Evolutionary conservation across 2,329 filamentous ascomycete species (phyloP).

Genomic region (Apiospora koreana): DNA sequence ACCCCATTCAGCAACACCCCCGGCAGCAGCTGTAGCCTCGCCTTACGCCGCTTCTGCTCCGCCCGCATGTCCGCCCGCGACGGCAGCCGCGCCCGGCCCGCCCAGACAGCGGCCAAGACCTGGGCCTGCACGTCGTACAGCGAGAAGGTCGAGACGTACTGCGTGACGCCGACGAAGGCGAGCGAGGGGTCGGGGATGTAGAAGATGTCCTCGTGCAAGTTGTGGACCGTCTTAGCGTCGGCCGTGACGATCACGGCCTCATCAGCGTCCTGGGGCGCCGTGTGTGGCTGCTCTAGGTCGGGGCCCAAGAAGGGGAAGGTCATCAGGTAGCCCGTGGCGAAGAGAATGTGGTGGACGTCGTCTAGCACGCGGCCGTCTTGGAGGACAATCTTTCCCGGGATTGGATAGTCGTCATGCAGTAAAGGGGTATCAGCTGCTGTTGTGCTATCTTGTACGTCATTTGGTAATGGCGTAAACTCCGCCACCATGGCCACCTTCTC

Average conservation of each 20-base stretch:
- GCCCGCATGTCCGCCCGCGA: slow-evolving; percentile 36
- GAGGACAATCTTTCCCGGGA: slow-evolving; percentile 46
- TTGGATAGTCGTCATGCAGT: not conserved
- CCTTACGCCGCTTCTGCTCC: slow-evolving; percentile 34
- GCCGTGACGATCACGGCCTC: slow-evolving; percentile 58
- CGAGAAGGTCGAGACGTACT: slow-evolving; percentile 67
- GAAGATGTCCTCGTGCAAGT: slow-evolving; percentile 71
- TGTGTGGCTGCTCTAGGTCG: slow-evolving; percentile 47
- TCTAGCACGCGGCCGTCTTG: slow-evolving; percentile 52
- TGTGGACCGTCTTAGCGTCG: slow-evolving; percentile 64
- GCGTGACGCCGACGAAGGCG: slow-evolving; percentile 65
- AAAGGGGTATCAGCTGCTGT: too few relatives aligned
- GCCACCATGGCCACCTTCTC: not conserved
- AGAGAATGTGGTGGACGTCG: slow-evolving; percentile 61
- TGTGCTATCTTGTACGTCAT: not conserved
- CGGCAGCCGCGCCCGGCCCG: slow-evolving; percentile 47
- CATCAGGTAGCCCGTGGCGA: slow-evolving; percentile 71
- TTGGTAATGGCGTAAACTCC: slow-evolving; percentile 30
- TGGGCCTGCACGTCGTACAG: slow-evolving; percentile 72
- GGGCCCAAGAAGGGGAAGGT: slow-evolving; percentile 64
- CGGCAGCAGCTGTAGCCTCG: slow-evolving; percentile 24
- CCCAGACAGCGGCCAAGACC: slow-evolving; percentile 56
- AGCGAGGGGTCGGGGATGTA: slow-evolving; percentile 68
- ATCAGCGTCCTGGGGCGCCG: slow-evolving; percentile 46
- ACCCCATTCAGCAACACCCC: slow-evolving; percentile 36